Evolutionary conservation across 345 rosid genomes (phyloP).

Genomic region (Citrus trifoliata): DNA sequence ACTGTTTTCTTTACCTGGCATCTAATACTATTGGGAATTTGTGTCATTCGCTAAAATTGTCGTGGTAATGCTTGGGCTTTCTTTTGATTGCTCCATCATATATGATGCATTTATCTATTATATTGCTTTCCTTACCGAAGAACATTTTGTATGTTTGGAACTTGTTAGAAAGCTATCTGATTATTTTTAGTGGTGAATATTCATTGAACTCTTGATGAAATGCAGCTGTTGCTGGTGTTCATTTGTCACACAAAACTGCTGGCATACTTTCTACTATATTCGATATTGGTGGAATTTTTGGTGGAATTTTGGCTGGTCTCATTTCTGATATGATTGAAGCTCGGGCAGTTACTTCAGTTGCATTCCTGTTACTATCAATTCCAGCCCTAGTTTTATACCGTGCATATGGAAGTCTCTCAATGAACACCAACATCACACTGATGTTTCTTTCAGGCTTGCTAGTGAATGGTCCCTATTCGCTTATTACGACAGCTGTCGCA

Average conservation of each 20-base stretch:
- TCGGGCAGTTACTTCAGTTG: conserved; percentile 71
- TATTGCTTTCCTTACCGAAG: neutral
- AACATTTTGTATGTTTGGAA: neutral
- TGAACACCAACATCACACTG: conserved; percentile 52
- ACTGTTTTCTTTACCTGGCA: neutral
- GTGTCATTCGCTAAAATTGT: neutral
- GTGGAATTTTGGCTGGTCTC: conserved; percentile 75
- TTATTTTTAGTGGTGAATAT: neutral
- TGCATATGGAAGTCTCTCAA: conserved; percentile 58
- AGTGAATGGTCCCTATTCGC: conserved; percentile 85
- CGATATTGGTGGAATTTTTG: conserved; percentile 83
- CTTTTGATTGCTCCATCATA: neutral
- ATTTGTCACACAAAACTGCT: conserved; percentile 75
- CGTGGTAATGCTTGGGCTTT: neutral
- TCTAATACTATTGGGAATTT: neutral
- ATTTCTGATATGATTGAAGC: conserved; percentile 76
- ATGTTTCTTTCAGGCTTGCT: conserved; percentile 78
- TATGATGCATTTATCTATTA: neutral
- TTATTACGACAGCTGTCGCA: conserved; percentile 92
- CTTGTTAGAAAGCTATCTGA: neutral
- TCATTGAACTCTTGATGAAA: conserved; percentile 17
- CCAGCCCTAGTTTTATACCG: conserved; percentile 71
- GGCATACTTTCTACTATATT: conserved; percentile 81
- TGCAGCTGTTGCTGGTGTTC: conserved; percentile 81
- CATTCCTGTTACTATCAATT: conserved; percentile 58